A percentile compares a stretch with the other conserved stretches of the same genome.
Evolutionary conservation across 805 yeast species (phyloP).

Genomic region (Hanseniaspora valbyensis): DNA sequence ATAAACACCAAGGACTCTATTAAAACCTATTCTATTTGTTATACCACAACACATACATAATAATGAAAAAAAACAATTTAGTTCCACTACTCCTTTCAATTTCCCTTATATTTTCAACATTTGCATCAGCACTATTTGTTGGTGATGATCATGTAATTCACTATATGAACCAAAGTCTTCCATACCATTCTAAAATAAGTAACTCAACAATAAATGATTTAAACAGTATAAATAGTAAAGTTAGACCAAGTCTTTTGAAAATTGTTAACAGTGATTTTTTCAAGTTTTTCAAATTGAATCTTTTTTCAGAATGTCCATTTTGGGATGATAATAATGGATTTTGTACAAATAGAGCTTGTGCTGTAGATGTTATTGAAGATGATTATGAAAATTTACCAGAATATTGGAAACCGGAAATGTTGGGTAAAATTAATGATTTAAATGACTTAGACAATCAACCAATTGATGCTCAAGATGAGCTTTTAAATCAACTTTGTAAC

Average conservation of each 20-base stretch:
- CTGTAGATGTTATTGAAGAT: constrained; percentile 73
- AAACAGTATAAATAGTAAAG: constrained; percentile 38
- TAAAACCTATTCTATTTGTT: too few species aligned
- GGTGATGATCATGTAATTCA: not conserved
- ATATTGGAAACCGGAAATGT: constrained; percentile 59
- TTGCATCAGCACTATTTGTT: not conserved
- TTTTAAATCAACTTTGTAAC: constrained; percentile 33
- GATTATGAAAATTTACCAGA: constrained; percentile 55
- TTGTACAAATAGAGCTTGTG: constrained; percentile 80
- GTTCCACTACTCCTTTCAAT: constrained; percentile 11
- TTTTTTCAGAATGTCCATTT: constrained; percentile 75
- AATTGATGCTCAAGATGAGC: constrained; percentile 27
- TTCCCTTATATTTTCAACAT: not conserved
- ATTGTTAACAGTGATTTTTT: constrained; percentile 70
- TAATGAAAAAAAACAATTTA: not conserved
- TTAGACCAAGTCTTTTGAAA: constrained; percentile 47
- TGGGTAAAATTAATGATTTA: constrained; percentile 32
- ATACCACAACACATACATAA: too few species aligned
- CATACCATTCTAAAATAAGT: constrained; percentile 23
- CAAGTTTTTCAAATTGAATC: constrained; percentile 73
- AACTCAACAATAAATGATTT: constrained; percentile 38
- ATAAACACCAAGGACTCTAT: too few species aligned
- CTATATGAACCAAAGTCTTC: constrained; percentile 8
- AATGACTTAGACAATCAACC: constrained; percentile 25
- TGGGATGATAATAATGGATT: constrained; percentile 69